Percentiles rank a stretch among this genome's conserved stretches.
Evolutionary conservation across 2,329 filamentous ascomycete species (phyloP).

Genomic region (Xylariales sp.): DNA sequence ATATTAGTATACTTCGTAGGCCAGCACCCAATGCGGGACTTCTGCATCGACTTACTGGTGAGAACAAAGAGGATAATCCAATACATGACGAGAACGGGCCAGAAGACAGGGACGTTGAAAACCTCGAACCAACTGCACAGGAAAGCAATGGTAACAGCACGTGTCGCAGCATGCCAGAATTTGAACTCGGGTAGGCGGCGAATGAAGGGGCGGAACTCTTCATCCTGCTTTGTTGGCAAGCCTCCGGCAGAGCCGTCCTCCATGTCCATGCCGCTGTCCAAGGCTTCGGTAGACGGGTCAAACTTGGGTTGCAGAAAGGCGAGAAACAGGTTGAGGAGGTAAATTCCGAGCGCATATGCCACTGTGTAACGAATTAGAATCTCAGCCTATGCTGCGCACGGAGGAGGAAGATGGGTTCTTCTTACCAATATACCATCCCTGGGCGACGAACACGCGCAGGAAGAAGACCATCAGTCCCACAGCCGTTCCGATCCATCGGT

Average conservation of each 20-base stretch:
- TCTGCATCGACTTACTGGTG: slow-evolving; percentile 68
- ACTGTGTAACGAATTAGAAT: no score
- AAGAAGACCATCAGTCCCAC: slow-evolving; percentile 76
- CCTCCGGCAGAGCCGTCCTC: slow-evolving; percentile 82
- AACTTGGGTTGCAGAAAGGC: slow-evolving; percentile 98
- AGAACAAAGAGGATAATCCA: slow-evolving; percentile 95
- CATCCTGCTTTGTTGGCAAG: slow-evolving; percentile 90
- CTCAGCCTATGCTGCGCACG: no score
- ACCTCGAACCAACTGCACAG: slow-evolving; percentile 87
- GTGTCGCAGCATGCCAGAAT: slow-evolving; percentile 96
- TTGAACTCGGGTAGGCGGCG: slow-evolving; percentile 96
- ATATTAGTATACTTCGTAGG: not conserved
- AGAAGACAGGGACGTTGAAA: slow-evolving; percentile 98
- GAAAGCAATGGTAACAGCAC: slow-evolving; percentile 79
- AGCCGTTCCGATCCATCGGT: slow-evolving; percentile 87
- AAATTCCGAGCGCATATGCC: slow-evolving; percentile 96
- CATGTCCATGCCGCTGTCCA: slow-evolving; percentile 95
- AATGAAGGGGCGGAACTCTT: slow-evolving; percentile 98
- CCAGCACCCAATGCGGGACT: not conserved
- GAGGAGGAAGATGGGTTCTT: slow-evolving; percentile 1
- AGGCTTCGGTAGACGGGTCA: slow-evolving; percentile 85
- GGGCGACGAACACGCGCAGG: slow-evolving; percentile 80
- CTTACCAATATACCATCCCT: slow-evolving; percentile 98
- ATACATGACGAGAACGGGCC: slow-evolving; percentile 97
- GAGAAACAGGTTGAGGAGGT: slow-evolving; percentile 97